phyloP scores from a whole-genome alignment of 768 basidiomycete species.

The Trametes cinnabarina region DNA sequence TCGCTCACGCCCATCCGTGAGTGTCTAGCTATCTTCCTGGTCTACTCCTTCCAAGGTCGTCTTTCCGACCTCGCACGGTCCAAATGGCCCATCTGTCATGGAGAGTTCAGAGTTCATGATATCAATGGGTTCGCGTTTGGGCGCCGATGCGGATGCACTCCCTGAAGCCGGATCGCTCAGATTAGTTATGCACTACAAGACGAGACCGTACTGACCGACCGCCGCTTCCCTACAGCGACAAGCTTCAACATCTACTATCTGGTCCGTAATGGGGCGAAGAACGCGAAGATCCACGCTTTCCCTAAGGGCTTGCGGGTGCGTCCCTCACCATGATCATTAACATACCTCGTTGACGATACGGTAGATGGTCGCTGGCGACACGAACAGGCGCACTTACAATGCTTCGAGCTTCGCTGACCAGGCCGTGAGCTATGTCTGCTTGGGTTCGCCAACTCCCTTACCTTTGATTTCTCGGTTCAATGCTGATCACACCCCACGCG shows the following conservation, averaged over 20 bases:
- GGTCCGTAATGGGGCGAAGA: conserved; percentile 21
- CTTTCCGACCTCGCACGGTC: too few species aligned
- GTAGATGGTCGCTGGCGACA: conserved; percentile 32
- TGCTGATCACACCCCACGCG: not conserved
- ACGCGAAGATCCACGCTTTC: conserved; percentile 24
- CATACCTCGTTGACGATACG: not conserved
- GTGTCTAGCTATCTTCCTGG: not conserved
- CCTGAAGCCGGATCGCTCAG: too few species aligned
- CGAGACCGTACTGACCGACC: not conserved
- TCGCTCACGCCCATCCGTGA: conserved; percentile 20
- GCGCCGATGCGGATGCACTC: too few species aligned
- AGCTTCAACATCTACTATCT: conserved; percentile 28
- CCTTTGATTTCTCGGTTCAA: too few species aligned
- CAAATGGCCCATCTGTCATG: too few species aligned
- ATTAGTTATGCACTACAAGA: too few species aligned
- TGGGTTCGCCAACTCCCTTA: not conserved
- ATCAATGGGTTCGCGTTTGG: too few species aligned
- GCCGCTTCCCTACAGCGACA: not conserved
- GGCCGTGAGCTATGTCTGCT: conserved; percentile 36
- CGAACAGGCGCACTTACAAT: conserved; percentile 32
- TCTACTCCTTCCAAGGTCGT: not conserved
- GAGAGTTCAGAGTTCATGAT: too few species aligned
- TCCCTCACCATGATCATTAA: too few species aligned
- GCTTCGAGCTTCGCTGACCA: conserved; percentile 28
- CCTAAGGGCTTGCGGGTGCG: conserved; percentile 24